Percentiles rank a stretch among this genome's conserved stretches.
Conservation (phyloP, 2,329 filamentous ascomycete genomes). For the Claviceps digitariae region DNA sequence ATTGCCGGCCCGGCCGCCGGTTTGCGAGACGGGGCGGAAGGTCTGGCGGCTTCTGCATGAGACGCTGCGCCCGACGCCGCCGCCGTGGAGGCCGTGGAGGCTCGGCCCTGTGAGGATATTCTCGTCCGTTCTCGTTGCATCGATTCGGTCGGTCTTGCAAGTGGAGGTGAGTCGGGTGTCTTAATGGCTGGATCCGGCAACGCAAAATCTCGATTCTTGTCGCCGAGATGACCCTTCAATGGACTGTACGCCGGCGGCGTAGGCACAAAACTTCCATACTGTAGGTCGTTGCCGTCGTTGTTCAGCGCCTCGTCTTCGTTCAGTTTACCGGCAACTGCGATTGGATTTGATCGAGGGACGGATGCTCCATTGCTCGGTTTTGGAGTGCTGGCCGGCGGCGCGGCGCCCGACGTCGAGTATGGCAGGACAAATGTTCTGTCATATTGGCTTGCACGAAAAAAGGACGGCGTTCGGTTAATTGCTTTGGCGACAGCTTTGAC, state of each 20-base stretch:
- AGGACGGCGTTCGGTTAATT: conserved; percentile 29
- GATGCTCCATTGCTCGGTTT: background rate
- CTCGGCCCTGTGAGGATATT: conserved; percentile 21
- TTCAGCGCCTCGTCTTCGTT: conserved; percentile 9
- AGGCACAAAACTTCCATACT: conserved; percentile 40
- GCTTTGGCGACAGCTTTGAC: conserved; percentile 71
- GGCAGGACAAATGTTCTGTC: conserved; percentile 2
- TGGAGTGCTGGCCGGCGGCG: background rate
- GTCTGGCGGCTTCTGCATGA: background rate
- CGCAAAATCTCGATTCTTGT: conserved; percentile 27
- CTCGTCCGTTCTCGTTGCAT: conserved; percentile 12
- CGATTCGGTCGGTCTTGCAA: conserved; percentile 9
- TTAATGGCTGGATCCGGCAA: conserved; percentile 40
- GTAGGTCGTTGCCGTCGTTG: conserved; percentile 22
- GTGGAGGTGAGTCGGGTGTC: conserved; percentile 17
- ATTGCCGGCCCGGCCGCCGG: conserved; percentile 3
- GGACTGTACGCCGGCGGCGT: conserved; percentile 24
- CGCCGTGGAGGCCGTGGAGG: conserved; percentile 14
- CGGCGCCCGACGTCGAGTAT: background rate
- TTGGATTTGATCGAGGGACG: background rate
- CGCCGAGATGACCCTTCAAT: conserved; percentile 4
- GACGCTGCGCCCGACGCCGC: conserved; percentile 11
- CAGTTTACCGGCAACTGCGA: background rate
- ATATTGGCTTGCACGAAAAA: conserved; percentile 13
- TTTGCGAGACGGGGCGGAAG: conserved; percentile 7